These are phyloP conservation scores for Microcyclosporella mali DNA, from an alignment of 2,329 filamentous ascomycete genomes.

Conservation along the genomic window DNA sequence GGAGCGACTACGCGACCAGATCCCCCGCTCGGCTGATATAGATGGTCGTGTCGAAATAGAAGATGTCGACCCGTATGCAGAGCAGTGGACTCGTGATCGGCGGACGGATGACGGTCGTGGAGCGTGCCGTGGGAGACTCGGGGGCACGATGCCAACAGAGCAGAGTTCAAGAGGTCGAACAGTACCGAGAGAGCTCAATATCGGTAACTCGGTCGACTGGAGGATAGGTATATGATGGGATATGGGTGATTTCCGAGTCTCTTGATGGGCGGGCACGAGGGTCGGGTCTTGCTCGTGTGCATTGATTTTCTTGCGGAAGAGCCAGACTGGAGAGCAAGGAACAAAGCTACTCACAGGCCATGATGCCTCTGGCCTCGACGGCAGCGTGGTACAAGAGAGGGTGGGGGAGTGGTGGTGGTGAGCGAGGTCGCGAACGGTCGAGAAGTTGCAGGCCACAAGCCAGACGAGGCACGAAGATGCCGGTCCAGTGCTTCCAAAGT, in stretches of 20 bases:
- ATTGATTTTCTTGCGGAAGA: conserved; percentile 9
- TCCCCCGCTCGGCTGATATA: conserved; percentile 32
- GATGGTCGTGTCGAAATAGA: conserved; percentile 18
- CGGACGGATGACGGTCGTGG: conserved; percentile 22
- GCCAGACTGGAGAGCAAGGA: conserved; percentile 30
- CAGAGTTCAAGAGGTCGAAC: conserved; percentile 12
- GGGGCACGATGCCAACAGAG: conserved; percentile 6
- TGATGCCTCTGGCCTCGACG: conserved; percentile 37
- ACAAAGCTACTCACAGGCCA: conserved; percentile 52
- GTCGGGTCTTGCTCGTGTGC: conserved; percentile 13
- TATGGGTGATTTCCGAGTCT: conserved; percentile 21
- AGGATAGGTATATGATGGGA: conserved; percentile 22
- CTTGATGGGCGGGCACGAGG: conserved; percentile 23
- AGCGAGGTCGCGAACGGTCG: background rate
- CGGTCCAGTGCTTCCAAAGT: background rate
- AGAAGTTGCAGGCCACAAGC: conserved; percentile 1
- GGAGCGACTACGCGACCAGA: conserved; percentile 38
- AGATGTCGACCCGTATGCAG: conserved; percentile 37
- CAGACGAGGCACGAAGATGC: background rate
- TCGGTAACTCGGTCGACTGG: conserved; percentile 15
- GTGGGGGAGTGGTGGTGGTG: conserved; percentile 1
- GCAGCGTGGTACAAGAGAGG: conserved; percentile 10
- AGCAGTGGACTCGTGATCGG: conserved; percentile 26
- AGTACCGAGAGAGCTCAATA: conserved; percentile 9
- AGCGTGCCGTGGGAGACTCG: conserved; percentile 15